Evolutionary conservation across 257 asterid species (phyloP), one percentile per base, ranked within the genome.

Genomic region (Capsicum rhomboideum): DNA sequence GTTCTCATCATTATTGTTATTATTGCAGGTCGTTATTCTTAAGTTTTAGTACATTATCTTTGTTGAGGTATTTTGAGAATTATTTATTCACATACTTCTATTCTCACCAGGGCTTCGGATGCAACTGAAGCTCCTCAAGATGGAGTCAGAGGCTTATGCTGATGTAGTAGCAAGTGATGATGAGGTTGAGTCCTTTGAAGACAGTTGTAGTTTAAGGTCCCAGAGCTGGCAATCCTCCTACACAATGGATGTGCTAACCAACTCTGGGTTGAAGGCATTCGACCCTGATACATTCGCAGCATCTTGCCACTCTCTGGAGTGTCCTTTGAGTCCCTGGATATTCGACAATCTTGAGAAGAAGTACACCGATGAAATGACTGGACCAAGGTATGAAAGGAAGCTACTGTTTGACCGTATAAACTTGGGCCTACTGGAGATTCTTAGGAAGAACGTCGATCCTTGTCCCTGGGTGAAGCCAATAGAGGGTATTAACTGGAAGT

Each of bases 91-190:
- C 20, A 4, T n/a, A 68, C 34, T 7, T 53, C 10, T 23, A 52
- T 46, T 46, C 74, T 13, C 21, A 46, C 78, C 31, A 97, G 99
- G 87, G 84, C 93, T 97, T 67, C 88, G 98, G n/a, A 89, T 89
- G 95, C 93, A 97, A 84, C 89, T 97, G 88, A 92, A 89, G 87
- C 97, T 93, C 84, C 97, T 97, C 84, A 97, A 91, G 88, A 93
- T 90, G 93, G 98, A 95, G 87, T 89, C 98, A 1, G 92, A 90
- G 86, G 26, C 88, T 82, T 82, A 55, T 83, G 75, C 89, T 14
- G 94, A 91, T 52, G 42, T 84, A 34, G 37, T 53, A 40, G 83
- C 91, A 50, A 89, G 84, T 23, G 87, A 91, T 83, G 93, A 93
- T 56, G 92, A 89, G 68, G 83, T 69, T 72, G 44, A 49, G 26